Conservation (phyloP, 148 eudicot species). For the Dianthus caryophyllus region DNA sequence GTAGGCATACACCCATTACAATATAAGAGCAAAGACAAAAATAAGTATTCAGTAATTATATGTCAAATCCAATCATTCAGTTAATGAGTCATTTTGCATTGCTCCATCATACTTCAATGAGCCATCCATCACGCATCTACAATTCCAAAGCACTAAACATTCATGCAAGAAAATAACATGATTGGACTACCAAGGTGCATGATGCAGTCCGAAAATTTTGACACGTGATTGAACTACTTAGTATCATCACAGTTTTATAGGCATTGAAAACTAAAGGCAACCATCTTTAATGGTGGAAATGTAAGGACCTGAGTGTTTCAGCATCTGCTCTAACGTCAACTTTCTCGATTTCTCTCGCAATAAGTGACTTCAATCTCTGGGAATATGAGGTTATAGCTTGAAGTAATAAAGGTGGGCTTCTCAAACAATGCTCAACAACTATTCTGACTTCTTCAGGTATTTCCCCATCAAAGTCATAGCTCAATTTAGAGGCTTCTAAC, state of each 20-base stretch:
- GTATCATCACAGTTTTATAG: not conserved
- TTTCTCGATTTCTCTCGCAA: slow-evolving; percentile 77
- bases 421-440: slow-evolving; percentile 64
- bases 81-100: not conserved
- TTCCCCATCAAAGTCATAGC: slow-evolving; percentile 73
- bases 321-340: slow-evolving; percentile 98
- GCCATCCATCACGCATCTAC: not conserved
- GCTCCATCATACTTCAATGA: not conserved
- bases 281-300: not conserved
- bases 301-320: slow-evolving; percentile 72
- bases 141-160: not conserved
- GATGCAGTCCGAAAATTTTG: not conserved
- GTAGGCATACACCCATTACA: not conserved
- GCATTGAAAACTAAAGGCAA: not conserved
- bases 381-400: slow-evolving; percentile 78
- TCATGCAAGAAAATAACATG: not conserved
- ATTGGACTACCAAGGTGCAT: slow-evolving; percentile 5
- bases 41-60: not conserved
- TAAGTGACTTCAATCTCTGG: slow-evolving; percentile 61
- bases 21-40: not conserved
- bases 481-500: slow-evolving; percentile 72
- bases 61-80: not conserved
- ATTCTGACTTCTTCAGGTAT: slow-evolving; percentile 69
- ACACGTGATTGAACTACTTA: not conserved
- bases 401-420: slow-evolving; percentile 80